Base-by-base conservation (phyloP, 805 yeast genomes). In the Teunomyces atbi region DNA sequence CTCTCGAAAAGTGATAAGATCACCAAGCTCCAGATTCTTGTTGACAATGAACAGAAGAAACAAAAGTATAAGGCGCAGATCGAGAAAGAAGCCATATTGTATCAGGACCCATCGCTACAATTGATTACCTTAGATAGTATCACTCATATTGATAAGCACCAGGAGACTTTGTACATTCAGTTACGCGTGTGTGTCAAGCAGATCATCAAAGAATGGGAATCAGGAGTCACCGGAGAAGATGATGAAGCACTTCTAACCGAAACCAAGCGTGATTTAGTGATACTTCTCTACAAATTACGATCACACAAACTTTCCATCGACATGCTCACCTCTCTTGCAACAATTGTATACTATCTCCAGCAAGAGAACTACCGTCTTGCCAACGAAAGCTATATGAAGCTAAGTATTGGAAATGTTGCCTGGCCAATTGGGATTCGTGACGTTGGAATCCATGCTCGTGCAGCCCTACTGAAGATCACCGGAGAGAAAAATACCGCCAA, bases 401-500 rank as follows among this genome's bases (percentile, higher is more conserved):
- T 89, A 47, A 84, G 92, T 58, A 84, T 89, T 13, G 97, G 96
- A 1, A 87, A 88, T 54, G 89, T 86, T 2, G 91, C 94, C 4
- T 89, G 96, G 96, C 97, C 97, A 2, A 85, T 89, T 52, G 97
- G 96, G 21, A 86, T 89, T 11, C 71, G 81, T 6, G 79, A 79
- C 46, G 85, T 89, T 12, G 89, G 94, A 41, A 87, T 89, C 47
- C 96, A 89, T 60, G 83, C 82, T 8, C 68, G 96, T 49, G 78
- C 83, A 45, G 82, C 86, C 1, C 82, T 79, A 44, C 72, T 75
- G 47, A 79, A 77, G 52, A 77, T 84, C 28, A 73, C 80, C 5
- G 81, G 82, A 15, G 73, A 73, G 39, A 56, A 59, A 37, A 61
- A 61, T 48, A 58, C 73, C 7, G 83, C 94, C 11, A 86, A 86